A percentile compares a stretch with the other conserved stretches of the same genome.
Evolutionary conservation across 169 alveolate species (phyloP).

Genomic region (Eimeria falciformis): DNA sequence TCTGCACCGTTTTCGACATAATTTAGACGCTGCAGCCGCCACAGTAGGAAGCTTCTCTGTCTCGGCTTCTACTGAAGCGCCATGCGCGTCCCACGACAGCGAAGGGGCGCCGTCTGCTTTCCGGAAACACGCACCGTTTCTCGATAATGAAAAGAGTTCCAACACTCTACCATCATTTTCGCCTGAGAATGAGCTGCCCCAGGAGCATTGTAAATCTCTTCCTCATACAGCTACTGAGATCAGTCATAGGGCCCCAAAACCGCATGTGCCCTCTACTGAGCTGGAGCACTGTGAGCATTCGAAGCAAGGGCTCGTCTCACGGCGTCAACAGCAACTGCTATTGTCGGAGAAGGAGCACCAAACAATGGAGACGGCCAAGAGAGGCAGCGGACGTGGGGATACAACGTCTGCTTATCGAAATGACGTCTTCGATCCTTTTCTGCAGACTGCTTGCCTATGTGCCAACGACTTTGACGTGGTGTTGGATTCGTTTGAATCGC

Average conservation of each 20-base stretch:
- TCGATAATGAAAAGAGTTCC: slow-evolving; percentile 17
- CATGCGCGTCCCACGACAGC: neutral
- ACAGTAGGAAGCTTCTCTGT: neutral
- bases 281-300: slow-evolving; percentile 16
- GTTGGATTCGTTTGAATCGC: slow-evolving; percentile 49
- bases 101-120: neutral
- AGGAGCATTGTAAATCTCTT: slow-evolving; percentile 26
- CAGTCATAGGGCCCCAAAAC: slow-evolving; percentile 6
- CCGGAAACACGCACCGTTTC: slow-evolving; percentile 27
- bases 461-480: slow-evolving; percentile 47
- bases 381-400: slow-evolving; percentile 23
- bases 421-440: slow-evolving; percentile 22
- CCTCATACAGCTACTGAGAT: neutral
- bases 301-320: slow-evolving; percentile 49
- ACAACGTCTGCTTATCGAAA: neutral
- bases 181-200: slow-evolving; percentile 45
- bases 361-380: neutral
- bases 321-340: neutral
- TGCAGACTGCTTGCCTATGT: slow-evolving; percentile 67
- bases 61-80: neutral
- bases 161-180: slow-evolving; percentile 10
- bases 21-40: neutral
- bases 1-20: neutral
- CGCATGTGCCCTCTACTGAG: slow-evolving; percentile 17
- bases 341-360: neutral